Base-by-base conservation (phyloP, 805 yeast species). In the Nakazawaea ernobii region DNA sequence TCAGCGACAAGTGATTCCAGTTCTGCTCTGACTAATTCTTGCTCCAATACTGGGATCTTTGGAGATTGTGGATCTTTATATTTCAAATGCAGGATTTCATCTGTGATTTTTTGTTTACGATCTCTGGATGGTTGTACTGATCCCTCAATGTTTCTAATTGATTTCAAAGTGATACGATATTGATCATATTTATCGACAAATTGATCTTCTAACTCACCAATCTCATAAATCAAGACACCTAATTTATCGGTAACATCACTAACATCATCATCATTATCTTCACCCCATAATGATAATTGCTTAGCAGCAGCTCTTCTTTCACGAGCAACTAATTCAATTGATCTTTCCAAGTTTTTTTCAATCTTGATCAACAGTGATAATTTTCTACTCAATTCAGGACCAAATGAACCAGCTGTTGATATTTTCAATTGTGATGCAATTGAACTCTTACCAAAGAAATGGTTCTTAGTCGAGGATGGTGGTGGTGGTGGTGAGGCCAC, bases 401-500 rank as follows among this genome's bases (percentile, higher is more conserved):
- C 92, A 55, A 83, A 79, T 40, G 82, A 74, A 48, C 91, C 94
- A 46, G 94, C 92, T 44, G 87, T 75, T 46, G 79, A 74, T 63
- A 79, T 80, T 70, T 91, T 78, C 61, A 83, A 67, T n/a, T 77
- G 63, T 48, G 79, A 75, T 41, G 74, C 70, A 60, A 77, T 65
- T 13, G 79, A 75, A 48, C 91, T 89, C 67, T 82, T 82, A 62
- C 98, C 98, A 62, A 94, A 92, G 73, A 91, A 92, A 62, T 83
- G 82, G 59, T 75, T 60, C 74, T 89, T 89, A 61, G 97, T 86
- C 46, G 96, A 73, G 30, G 97, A 82, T 37, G 96, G 84, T 55
- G 97, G 98, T 42, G 98, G 98, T 48, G 95, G 92, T 32, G 98
- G 97, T 43, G 86, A 78, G 66, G 85, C 91, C 70, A 92, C 70